Percentiles rank a stretch among this genome's conserved stretches.
phyloP scores from a whole-genome alignment of 2,329 filamentous ascomycete genomes.

The Zasmidium citrigriseum region DNA sequence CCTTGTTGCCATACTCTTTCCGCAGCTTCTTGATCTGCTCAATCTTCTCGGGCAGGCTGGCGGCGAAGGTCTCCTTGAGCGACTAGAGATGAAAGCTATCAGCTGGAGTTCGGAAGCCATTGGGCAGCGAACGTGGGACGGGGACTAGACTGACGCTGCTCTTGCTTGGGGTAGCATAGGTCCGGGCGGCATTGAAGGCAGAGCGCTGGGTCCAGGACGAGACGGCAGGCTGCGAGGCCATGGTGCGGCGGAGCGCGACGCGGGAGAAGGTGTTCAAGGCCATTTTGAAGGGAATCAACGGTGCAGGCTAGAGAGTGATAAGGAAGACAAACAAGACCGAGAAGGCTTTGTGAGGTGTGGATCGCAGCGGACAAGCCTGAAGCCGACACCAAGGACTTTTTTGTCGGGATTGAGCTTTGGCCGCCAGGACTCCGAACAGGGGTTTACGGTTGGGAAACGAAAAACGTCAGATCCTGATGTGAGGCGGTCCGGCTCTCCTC shows the following conservation, averaged over 20 bases:
- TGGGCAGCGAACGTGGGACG: neutral
- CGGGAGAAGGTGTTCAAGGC: conserved; percentile 47
- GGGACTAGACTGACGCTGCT: conserved; percentile 64
- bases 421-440: no score
- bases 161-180: conserved; percentile 93
- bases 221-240: conserved; percentile 60
- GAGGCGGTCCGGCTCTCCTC: no score
- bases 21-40: conserved; percentile 99
- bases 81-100: conserved; percentile 59
- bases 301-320: conserved; percentile 15
- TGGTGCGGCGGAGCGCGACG: conserved; percentile 76
- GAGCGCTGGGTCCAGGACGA: conserved; percentile 59
- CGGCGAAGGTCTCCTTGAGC: conserved; percentile 97
- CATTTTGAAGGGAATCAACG: conserved; percentile 27
- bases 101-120: conserved; percentile 4
- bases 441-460: no score
- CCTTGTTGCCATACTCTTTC: conserved; percentile 96
- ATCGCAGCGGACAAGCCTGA: neutral
- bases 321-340: conserved; percentile 8
- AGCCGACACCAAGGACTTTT: no score
- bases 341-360: neutral
- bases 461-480: no score
- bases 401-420: no score
- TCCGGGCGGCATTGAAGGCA: conserved; percentile 80
- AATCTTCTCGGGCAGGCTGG: conserved; percentile 91